phyloP scores from a whole-genome alignment of 2,329 filamentous ascomycete genomes.

The Aspergillus candidus region DNA sequence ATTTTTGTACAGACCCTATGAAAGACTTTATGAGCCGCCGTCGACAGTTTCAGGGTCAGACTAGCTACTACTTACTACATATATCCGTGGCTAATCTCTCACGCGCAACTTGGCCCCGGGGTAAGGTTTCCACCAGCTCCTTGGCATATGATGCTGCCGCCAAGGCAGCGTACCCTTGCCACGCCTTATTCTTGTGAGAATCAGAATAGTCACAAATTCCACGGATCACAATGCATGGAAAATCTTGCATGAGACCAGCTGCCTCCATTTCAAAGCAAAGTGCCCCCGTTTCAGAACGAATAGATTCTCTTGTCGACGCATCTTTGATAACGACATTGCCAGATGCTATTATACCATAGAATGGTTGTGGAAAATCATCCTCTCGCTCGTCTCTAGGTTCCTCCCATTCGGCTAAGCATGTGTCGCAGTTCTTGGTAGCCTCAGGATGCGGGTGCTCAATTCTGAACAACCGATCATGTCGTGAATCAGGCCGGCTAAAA shows the following conservation, averaged over 20 bases:
- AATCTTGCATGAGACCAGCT: conserved; percentile 1
- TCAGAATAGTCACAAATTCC: conserved; percentile 5
- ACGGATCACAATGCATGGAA: not conserved
- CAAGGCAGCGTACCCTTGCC: conserved; percentile 7
- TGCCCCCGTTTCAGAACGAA: not conserved
- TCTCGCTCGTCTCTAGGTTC: conserved; percentile 5
- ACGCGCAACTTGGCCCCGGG: not conserved
- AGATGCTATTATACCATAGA: conserved; percentile 12
- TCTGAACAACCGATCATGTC: conserved; percentile 4
- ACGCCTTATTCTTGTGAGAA: conserved; percentile 2
- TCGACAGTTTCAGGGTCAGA: not conserved
- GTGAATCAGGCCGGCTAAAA: conserved; percentile 3
- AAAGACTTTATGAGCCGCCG: not conserved
- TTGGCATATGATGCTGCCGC: conserved; percentile 7
- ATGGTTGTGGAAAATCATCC: not conserved
- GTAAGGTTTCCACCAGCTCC: conserved; percentile 7
- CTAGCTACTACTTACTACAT: not conserved
- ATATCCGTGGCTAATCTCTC: not conserved
- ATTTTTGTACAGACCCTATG: not conserved
- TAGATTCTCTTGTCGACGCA: conserved; percentile 4
- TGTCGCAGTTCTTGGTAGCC: conserved; percentile 1
- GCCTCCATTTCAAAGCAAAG: conserved; percentile 6
- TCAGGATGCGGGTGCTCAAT: not conserved
- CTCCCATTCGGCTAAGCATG: conserved; percentile 5
- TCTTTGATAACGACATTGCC: conserved; percentile 10